Percentiles rank a stretch among this genome's conserved stretches.
These are phyloP conservation scores for Penicillium sp. DNA, from an alignment of 2,329 filamentous ascomycete species.

Conservation along the genomic window DNA sequence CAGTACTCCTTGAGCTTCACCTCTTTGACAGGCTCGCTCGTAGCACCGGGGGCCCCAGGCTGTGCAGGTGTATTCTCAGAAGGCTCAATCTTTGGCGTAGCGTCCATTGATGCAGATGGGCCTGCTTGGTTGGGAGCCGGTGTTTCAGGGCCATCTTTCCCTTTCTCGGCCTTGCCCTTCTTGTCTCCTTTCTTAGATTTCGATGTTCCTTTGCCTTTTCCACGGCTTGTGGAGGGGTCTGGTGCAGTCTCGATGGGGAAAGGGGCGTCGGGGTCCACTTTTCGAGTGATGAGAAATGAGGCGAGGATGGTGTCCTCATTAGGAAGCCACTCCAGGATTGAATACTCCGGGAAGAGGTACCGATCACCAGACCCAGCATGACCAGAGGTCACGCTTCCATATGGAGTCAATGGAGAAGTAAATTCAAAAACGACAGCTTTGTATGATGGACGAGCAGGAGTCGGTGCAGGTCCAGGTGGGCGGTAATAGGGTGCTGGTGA, in stretches of 20 bases:
- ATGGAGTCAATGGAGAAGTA: conserved; percentile 42
- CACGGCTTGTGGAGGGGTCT: conserved; percentile 30
- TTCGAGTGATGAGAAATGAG: conserved; percentile 49
- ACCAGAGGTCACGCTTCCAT: conserved; percentile 41
- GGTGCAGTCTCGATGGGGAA: conserved; percentile 38
- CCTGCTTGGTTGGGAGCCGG: conserved; percentile 9
- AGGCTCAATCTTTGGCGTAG: conserved; percentile 16
- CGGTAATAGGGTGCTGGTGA: conserved; percentile 36
- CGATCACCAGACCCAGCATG: conserved; percentile 48
- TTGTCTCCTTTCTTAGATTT: conserved; percentile 43
- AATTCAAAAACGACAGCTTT: conserved; percentile 53
- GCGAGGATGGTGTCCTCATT: conserved; percentile 48
- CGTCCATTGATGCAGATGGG: conserved; percentile 17
- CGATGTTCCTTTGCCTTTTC: conserved; percentile 28
- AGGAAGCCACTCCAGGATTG: conserved; percentile 50
- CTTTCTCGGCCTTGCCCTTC: conserved; percentile 24
- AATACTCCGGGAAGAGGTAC: conserved; percentile 51
- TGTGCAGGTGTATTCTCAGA: conserved; percentile 12
- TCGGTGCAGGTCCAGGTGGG: conserved; percentile 30
- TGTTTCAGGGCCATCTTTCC: conserved; percentile 12
- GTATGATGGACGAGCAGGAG: conserved; percentile 41
- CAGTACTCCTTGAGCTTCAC: conserved; percentile 48
- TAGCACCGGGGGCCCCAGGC: conserved; percentile 8
- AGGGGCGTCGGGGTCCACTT: conserved; percentile 40
- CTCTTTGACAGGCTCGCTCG: conserved; percentile 14